Evolutionary conservation across 2,329 filamentous ascomycete species (phyloP), one percentile per base, ranked within the genome.

Genomic region (Scytalidium sp.): DNA sequence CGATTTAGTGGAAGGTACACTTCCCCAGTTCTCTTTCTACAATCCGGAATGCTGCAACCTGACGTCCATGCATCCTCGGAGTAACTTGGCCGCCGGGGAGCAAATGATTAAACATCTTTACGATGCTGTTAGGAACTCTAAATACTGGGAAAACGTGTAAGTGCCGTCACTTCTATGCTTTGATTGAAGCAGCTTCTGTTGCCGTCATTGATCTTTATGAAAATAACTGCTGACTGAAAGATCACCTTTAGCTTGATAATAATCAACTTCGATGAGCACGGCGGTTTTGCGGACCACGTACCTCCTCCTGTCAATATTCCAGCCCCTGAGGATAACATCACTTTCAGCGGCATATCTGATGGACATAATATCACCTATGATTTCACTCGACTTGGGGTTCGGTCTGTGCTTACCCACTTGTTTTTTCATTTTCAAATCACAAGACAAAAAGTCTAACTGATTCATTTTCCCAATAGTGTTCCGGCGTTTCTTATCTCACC

Each of bases 101-200:
- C 58, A 64, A 47, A 61, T 70, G 58, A 62, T 71, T 54, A 71
- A 71, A 56, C 66, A 70, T 49, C 44, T 70, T n/a, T 71, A 71
- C 55, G 68, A 71, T 50, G 64, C 67, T n/a, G 52, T 71, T n/a
- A 67, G 69, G 40, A 54, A 58, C n/a, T 69, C 66, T 6, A 51
- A 64, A 45, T 69, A 70, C 56, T 71, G 69, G 67, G 63, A 70
- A 46, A 63, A 65, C 44, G 59, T 59, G 63, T 62, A 46, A n/a
- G n/a, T n/a, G n/a, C n/a, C 51, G 59, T 52, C 10, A 19, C 7
- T 25, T 17, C 17, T 10, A 41, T n/a, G n/a, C n/a, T n/a, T n/a
- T n/a, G n/a, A n/a, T n/a, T n/a, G n/a, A n/a, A n/a, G n/a, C n/a
- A n/a, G n/a, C n/a, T n/a, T n/a, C n/a, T n/a, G n/a, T n/a, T n/a